Percentiles rank a stretch among this genome's conserved stretches.
Evolutionary conservation across 371 early-diverging fungal species (phyloP).

Genomic region (Mortierella sp.): DNA sequence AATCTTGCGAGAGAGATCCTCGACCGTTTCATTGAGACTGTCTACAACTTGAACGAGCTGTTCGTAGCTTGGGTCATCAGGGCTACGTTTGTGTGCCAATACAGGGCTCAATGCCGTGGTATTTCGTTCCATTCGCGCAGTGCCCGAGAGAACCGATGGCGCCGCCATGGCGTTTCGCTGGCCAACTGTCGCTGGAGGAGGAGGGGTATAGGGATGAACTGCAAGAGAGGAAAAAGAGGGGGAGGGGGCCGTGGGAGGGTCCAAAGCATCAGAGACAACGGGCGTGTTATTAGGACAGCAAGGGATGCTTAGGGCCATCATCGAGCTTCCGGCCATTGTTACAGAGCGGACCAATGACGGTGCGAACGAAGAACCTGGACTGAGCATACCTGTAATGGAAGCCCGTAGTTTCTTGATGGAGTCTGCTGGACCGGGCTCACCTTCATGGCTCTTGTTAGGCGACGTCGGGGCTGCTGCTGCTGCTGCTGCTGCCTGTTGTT

Average conservation of each 20-base stretch:
- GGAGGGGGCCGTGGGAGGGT: background rate
- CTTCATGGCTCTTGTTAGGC: background rate
- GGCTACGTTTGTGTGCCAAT: background rate
- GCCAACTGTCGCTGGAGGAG: background rate
- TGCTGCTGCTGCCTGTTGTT: background rate
- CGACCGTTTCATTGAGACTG: conserved; percentile 14
- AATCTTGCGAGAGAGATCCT: conserved; percentile 20
- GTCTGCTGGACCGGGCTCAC: background rate
- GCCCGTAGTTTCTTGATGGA: conserved; percentile 13
- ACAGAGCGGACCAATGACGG: background rate
- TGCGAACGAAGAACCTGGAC: background rate
- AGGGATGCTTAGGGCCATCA: no score
- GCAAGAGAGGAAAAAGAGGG: background rate
- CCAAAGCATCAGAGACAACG: background rate
- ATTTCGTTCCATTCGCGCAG: background rate
- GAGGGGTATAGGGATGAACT: background rate
- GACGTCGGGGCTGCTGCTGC: background rate
- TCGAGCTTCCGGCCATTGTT: background rate
- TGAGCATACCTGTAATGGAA: conserved; percentile 3
- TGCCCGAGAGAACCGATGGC: background rate
- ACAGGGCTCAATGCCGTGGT: background rate
- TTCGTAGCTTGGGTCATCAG: conserved; percentile 2
- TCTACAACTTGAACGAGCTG: conserved; percentile 11
- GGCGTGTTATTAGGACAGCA: conserved; percentile 11
- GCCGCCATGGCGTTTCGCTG: background rate